A percentile compares a stretch with the other conserved stretches of the same genome.
Evolutionary conservation across 345 rosid genomes (phyloP).

Genomic region (Carallia pectinifolia): DNA sequence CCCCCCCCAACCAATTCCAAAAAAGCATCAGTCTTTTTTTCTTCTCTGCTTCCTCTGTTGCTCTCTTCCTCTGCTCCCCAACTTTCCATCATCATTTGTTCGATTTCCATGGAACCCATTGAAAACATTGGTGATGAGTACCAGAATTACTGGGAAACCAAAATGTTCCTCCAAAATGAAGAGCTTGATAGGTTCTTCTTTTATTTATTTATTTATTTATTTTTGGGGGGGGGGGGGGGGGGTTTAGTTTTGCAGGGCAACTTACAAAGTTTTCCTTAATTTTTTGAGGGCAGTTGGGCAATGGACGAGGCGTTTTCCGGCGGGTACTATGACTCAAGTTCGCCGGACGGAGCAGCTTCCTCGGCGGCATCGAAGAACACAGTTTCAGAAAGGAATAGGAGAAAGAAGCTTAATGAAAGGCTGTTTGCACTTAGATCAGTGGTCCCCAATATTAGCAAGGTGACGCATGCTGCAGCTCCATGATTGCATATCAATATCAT

Average conservation of each 20-base stretch:
- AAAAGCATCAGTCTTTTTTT: not conserved
- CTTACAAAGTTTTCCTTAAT: not conserved
- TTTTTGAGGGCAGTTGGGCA: slow-evolving; percentile 19
- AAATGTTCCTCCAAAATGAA: slow-evolving; percentile 27
- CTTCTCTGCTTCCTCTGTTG: not conserved
- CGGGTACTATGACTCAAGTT: slow-evolving; percentile 80
- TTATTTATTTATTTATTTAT: not conserved
- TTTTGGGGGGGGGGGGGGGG: not conserved
- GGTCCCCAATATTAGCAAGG: slow-evolving; percentile 94
- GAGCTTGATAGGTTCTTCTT: slow-evolving; percentile 22
- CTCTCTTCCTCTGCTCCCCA: no score
- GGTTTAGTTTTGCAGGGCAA: not conserved
- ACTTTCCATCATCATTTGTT: not conserved
- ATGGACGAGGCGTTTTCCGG: slow-evolving; percentile 27
- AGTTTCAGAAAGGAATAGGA: slow-evolving; percentile 80
- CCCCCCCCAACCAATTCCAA: no score
- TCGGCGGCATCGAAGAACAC: slow-evolving; percentile 81
- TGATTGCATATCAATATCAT: no score
- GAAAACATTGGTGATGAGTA: slow-evolving; percentile 22
- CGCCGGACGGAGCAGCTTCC: slow-evolving; percentile 85
- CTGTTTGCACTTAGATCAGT: slow-evolving; percentile 94
- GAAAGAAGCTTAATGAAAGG: slow-evolving; percentile 86
- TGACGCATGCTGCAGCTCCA: slow-evolving; percentile 6
- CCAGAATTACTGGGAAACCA: slow-evolving; percentile 30
- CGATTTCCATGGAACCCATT: slow-evolving; percentile 3